Conservation (phyloP, 176 grass and related monocot genomes). For the Avena insularis region DNA sequence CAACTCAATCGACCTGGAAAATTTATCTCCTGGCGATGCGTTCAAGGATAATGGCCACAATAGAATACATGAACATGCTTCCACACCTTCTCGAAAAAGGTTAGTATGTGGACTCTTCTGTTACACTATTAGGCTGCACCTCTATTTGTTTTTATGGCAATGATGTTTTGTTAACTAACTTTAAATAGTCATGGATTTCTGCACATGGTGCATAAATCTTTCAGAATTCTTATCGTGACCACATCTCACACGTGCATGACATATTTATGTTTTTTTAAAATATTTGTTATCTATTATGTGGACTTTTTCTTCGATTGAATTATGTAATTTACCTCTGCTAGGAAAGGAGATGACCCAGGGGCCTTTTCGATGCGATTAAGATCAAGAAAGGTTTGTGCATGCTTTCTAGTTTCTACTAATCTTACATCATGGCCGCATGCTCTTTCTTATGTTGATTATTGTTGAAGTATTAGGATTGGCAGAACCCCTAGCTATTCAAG, state of each 20-base stretch:
- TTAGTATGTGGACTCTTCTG: slow-evolving; percentile 41
- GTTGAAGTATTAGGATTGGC: slow-evolving; percentile 11
- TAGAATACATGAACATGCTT: slow-evolving; percentile 31
- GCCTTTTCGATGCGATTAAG: slow-evolving; percentile 58
- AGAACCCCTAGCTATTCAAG: neutral
- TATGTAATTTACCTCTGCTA: slow-evolving; percentile 47
- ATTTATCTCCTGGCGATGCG: slow-evolving; percentile 40
- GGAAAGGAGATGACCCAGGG: slow-evolving; percentile 60
- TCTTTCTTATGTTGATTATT: slow-evolving; percentile 18
- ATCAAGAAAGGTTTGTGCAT: slow-evolving; percentile 67
- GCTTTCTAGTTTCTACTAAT: slow-evolving; percentile 38
- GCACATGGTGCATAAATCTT: neutral
- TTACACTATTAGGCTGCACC: neutral
- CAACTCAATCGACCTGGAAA: slow-evolving; percentile 47
- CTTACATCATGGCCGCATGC: neutral
- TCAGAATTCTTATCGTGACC: slow-evolving; percentile 7
- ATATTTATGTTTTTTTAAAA: neutral
- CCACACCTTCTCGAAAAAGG: slow-evolving; percentile 60
- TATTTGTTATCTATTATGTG: slow-evolving; percentile 14
- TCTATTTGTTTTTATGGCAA: slow-evolving; percentile 21
- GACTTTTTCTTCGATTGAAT: slow-evolving; percentile 30
- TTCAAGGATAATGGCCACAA: slow-evolving; percentile 20
- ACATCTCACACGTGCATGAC: neutral
- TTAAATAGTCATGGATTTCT: neutral
- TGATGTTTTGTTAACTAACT: slow-evolving; percentile 2